Evolutionary conservation across 1,284 basidiomycete species (phyloP).

Genomic region (Earliella scabrosa): DNA sequence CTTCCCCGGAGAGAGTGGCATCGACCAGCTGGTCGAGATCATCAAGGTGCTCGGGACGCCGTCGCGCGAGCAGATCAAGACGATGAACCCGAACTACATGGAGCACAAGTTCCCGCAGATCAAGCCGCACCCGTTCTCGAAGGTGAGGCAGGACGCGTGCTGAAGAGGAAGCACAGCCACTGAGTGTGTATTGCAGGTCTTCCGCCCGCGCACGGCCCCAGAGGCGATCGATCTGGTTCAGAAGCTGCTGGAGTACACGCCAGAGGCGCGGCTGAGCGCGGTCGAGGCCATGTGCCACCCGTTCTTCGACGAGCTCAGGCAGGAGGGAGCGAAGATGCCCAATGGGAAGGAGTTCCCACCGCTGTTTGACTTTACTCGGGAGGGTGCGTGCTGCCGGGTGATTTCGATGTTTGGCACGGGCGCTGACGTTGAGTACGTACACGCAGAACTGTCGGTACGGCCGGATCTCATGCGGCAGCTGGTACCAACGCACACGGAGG

Average conservation of each 20-base stretch:
- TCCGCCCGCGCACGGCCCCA: constrained; percentile 94
- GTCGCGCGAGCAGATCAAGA: constrained; percentile 99
- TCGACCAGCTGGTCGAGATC: constrained; percentile 99
- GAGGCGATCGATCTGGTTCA: constrained; percentile 97
- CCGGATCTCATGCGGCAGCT: constrained; percentile 93
- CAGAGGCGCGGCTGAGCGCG: constrained; percentile 88
- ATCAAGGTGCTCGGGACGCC: constrained; percentile 99
- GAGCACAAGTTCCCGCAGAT: constrained; percentile 99
- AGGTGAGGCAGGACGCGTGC: constrained; percentile 53
- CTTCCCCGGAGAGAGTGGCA: constrained; percentile 99
- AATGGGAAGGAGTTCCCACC: constrained; percentile 96
- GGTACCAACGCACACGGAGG: constrained; percentile 89
- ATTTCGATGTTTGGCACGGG: neutral
- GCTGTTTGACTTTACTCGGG: constrained; percentile 95
- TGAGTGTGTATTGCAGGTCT: constrained; percentile 66
- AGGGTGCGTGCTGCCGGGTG: constrained; percentile 63
- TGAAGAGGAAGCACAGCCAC: constrained; percentile 4
- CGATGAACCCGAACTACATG: constrained; percentile 99
- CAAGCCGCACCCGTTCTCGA: constrained; percentile 95
- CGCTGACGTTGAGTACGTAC: constrained; percentile 1
- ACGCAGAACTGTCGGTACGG: constrained; percentile 89
- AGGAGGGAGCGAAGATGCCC: constrained; percentile 91
- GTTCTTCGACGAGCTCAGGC: constrained; percentile 96
- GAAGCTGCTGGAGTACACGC: constrained; percentile 96
- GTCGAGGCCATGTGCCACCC: constrained; percentile 95